Conservation (phyloP, 2,329 filamentous ascomycete species). For the Hortaea sp. region DNA sequence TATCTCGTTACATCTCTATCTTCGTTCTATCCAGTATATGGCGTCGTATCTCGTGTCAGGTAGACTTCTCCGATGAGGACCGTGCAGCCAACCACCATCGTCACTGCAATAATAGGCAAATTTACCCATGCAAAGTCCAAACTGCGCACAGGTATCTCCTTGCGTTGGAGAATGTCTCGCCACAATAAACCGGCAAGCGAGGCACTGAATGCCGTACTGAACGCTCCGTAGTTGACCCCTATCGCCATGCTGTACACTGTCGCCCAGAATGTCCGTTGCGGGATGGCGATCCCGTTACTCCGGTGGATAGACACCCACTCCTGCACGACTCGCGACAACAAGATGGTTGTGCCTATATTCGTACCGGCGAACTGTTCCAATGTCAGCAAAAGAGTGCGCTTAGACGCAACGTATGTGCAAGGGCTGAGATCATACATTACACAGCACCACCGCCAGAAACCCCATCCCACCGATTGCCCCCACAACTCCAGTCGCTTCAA, state of each 20-base stretch:
- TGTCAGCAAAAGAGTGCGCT: too few relatives aligned
- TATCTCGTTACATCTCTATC: too few relatives aligned
- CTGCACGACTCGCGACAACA: constrained; percentile 61
- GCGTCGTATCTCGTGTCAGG: constrained; percentile 37
- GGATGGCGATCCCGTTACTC: constrained; percentile 39
- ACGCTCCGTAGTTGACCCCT: constrained; percentile 57
- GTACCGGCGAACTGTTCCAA: constrained; percentile 57
- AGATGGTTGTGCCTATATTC: constrained; percentile 66
- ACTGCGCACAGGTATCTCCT: constrained; percentile 55
- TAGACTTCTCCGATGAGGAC: constrained; percentile 57
- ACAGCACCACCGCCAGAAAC: constrained; percentile 59
- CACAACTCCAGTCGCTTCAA: constrained; percentile 56
- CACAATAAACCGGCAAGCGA: constrained; percentile 62
- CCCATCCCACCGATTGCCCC: constrained; percentile 64
- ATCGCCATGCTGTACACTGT: constrained; percentile 67
- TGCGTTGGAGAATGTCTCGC: constrained; percentile 58
- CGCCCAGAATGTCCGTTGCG: constrained; percentile 59
- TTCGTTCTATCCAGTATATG: constrained; percentile 21
- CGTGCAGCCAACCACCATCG: constrained; percentile 54
- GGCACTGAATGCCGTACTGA: constrained; percentile 61
- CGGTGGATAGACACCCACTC: constrained; percentile 54
- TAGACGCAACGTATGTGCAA: not conserved
- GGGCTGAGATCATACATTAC: constrained; percentile 49
- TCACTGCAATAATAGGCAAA: constrained; percentile 58
- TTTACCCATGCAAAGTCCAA: constrained; percentile 61